phyloP scores from a whole-genome alignment of 2,329 filamentous ascomycete genomes.

The Talaromyces sp. region DNA sequence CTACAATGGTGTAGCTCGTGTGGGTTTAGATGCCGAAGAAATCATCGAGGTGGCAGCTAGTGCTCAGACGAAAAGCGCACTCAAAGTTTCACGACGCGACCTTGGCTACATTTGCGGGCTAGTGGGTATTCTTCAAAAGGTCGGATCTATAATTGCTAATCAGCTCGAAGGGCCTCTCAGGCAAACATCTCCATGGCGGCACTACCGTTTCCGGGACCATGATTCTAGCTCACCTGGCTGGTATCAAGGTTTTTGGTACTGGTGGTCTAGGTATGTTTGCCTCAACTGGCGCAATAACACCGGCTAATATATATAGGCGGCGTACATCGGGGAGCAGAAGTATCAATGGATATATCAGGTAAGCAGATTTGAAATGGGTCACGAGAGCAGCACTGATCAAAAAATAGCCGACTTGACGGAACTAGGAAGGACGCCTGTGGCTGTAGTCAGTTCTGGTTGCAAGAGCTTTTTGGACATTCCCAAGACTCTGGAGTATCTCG shows the following conservation, averaged over 20 bases:
- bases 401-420: constrained; percentile 77
- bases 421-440: constrained; percentile 80
- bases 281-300: not conserved
- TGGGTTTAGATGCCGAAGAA: constrained; percentile 71
- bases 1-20: constrained; percentile 73
- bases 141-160: constrained; percentile 7
- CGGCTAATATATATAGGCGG: constrained; percentile 52
- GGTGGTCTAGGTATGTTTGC: constrained; percentile 65
- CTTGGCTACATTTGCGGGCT: constrained; percentile 75
- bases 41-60: constrained; percentile 64
- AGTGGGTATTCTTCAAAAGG: constrained; percentile 42
- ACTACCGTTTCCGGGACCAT: constrained; percentile 94
- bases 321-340: constrained; percentile 84
- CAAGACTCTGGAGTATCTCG: constrained; percentile 76
- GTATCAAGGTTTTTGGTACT: constrained; percentile 90
- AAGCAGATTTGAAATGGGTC: not conserved
- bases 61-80: constrained; percentile 63
- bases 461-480: constrained; percentile 95
- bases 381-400: not conserved
- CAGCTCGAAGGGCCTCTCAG: constrained; percentile 54
- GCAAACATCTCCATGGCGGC: constrained; percentile 72
- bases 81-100: constrained; percentile 85
- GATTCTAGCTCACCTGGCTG: constrained; percentile 78
- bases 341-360: constrained; percentile 80
- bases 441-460: constrained; percentile 84